Conservation (phyloP, 352 stramenopile genomes). For the Pythium diclinum region DNA sequence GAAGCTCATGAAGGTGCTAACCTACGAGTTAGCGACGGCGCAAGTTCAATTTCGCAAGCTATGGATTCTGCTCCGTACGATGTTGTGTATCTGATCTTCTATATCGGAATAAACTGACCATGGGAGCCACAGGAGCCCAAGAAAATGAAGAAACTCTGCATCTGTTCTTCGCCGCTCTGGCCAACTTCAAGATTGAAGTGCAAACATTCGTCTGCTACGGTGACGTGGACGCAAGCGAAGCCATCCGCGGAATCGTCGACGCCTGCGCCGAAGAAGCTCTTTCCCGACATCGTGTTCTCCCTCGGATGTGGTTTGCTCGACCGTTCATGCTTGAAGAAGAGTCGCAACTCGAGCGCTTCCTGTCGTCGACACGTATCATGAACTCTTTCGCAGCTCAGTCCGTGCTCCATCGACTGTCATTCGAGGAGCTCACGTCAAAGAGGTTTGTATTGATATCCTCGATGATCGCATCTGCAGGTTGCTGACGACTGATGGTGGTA, state of each 20-base stretch:
- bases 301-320: conserved; percentile 70
- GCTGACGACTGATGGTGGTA: background rate
- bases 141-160: conserved; percentile 27
- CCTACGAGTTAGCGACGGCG: conserved; percentile 53
- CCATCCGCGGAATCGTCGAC: conserved; percentile 53
- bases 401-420: conserved; percentile 58
- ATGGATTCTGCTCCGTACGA: conserved; percentile 64
- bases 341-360: conserved; percentile 69
- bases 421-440: conserved; percentile 51
- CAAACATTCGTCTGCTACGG: conserved; percentile 39
- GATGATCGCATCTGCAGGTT: background rate
- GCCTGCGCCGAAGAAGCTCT: conserved; percentile 49
- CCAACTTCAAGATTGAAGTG: conserved; percentile 54
- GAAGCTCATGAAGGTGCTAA: conserved; percentile 40
- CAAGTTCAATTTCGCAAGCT: conserved; percentile 60
- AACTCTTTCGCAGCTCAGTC: conserved; percentile 67
- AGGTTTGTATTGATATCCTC: conserved; percentile 23
- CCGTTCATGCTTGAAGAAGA: conserved; percentile 74
- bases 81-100: conserved; percentile 1
- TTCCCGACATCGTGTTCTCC: conserved; percentile 39
- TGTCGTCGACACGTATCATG: conserved; percentile 62
- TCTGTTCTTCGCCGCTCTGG: conserved; percentile 50
- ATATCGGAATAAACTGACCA: conserved; percentile 11
- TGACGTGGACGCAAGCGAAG: conserved; percentile 34
- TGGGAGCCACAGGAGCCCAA: conserved; percentile 6